Conservation (phyloP, 2,329 filamentous ascomycete genomes). For the Ophiosphaerella herpotricha region DNA sequence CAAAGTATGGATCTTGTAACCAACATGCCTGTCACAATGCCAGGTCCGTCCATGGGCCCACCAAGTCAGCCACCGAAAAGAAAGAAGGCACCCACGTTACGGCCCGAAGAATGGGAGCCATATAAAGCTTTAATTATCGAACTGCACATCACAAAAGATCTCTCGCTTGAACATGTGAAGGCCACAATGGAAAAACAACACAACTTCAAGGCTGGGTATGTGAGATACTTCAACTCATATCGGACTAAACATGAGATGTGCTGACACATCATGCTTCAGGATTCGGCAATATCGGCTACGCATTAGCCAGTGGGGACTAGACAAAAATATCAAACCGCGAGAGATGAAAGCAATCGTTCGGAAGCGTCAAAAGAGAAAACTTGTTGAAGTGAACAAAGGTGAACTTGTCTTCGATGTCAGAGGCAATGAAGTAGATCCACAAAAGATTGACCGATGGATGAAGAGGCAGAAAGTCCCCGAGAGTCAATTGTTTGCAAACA, state of each 20-base stretch:
- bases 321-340: conserved; percentile 26
- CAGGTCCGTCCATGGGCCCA: conserved; percentile 10
- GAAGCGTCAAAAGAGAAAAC: conserved; percentile 21
- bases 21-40: too few species aligned
- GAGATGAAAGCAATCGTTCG: conserved; percentile 30
- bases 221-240: neutral
- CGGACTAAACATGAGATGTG: neutral
- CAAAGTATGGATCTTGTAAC: too few species aligned
- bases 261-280: conserved; percentile 1
- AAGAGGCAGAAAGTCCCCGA: conserved; percentile 14
- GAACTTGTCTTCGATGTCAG: conserved; percentile 17
- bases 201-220: conserved; percentile 24
- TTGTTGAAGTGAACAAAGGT: conserved; percentile 17
- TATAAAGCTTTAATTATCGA: conserved; percentile 18
- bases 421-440: conserved; percentile 7
- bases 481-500: conserved; percentile 18
- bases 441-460: conserved; percentile 21
- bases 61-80: conserved; percentile 17
- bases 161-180: conserved; percentile 12
- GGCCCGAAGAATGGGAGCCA: conserved; percentile 23
- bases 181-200: conserved; percentile 11
- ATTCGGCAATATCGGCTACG: conserved; percentile 12
- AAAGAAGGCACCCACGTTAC: conserved; percentile 24
- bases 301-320: conserved; percentile 19
- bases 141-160: conserved; percentile 12